Evolutionary conservation across 2,329 filamentous ascomycete species (phyloP).

Genomic region (Pseudopithomyces maydicus): DNA sequence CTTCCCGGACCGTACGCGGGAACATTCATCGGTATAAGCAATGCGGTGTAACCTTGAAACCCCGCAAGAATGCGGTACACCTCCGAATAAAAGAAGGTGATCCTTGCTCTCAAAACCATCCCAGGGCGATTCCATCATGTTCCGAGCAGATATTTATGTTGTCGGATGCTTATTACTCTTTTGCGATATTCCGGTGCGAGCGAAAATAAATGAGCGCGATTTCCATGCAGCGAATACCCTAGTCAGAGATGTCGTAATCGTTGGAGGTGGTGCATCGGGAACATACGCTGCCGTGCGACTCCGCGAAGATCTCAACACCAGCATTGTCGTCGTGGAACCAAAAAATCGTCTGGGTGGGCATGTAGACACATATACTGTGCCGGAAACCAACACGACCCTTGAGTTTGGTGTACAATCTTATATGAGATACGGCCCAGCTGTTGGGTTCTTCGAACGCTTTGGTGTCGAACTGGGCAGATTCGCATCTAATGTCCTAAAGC

Average conservation of each 20-base stretch:
- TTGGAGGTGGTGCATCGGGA: constrained; percentile 52
- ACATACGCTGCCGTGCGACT: constrained; percentile 52
- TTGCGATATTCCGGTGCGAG: not conserved
- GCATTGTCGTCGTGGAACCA: constrained; percentile 50
- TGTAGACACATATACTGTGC: constrained; percentile 53
- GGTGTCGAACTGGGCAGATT: constrained; percentile 33
- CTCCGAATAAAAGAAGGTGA: not conserved
- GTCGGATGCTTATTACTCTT: not conserved
- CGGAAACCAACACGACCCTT: constrained; percentile 35
- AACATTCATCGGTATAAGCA: too few species aligned
- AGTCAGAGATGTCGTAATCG: constrained; percentile 42
- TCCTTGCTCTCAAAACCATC: too few species aligned
- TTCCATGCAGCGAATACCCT: constrained; percentile 9
- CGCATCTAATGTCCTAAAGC: constrained; percentile 12
- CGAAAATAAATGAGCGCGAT: constrained; percentile 6
- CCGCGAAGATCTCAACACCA: constrained; percentile 45
- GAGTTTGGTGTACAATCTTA: constrained; percentile 49
- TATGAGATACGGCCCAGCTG: constrained; percentile 48
- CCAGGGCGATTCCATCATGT: not conserved
- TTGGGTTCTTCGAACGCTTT: constrained; percentile 53
- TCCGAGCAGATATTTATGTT: not conserved
- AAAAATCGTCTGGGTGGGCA: constrained; percentile 53
- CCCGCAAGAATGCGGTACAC: not conserved
- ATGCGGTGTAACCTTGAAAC: too few species aligned
- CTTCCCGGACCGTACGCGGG: too few species aligned